Base-by-base conservation (phyloP, 805 yeast genomes). In the Maudiozyma turicensis region DNA sequence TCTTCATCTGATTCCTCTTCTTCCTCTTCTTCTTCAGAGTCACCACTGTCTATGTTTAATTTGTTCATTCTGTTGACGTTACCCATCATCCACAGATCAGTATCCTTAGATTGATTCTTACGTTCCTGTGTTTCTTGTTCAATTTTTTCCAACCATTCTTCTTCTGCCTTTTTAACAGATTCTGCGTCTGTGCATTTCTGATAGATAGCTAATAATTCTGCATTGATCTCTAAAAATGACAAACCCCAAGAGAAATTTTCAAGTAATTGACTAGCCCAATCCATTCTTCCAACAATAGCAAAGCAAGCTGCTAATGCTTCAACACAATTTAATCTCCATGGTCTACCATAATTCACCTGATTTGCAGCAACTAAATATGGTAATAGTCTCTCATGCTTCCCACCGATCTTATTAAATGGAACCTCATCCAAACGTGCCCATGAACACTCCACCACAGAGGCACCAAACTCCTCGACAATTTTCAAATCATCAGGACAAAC, bases 371-470 rank as follows among this genome's bases (percentile, higher is more conserved):
- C 89, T 44, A 93, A 70, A 58, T 91, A 93, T 0, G 99, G 99
- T 50, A 93, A 50, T 9, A 93, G 71, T 44, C 99, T 72, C 61
- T 91, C 96, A 58, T 87, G 75, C 52, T 78, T 80, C 5, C 98
- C 98, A 4, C 98, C 98, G 50, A 93, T 89, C 60, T 86, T 87
- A 52, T 75, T 71, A 67, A 93, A 93, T 5, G 99, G 99, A n/a
- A 93, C 81, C 65, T 93, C 99, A 49, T 89, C 95, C n/a, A 93
- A 65, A 48, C 98, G 72, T 0, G 99, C 99, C 99, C 99, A 93
- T 1, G 96, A 88, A 67, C 98, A 91, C 64, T 93, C 99, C 2
- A 93, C 98, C 8, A 93, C 99, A 0, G 99, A 96, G n/a, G 89
- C 93, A 37, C 99, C 99, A 40, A 72, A 63, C 31, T 73, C 73